phyloP scores from a whole-genome alignment of 805 yeast species.

The Saccharomycopsis amapae region DNA sequence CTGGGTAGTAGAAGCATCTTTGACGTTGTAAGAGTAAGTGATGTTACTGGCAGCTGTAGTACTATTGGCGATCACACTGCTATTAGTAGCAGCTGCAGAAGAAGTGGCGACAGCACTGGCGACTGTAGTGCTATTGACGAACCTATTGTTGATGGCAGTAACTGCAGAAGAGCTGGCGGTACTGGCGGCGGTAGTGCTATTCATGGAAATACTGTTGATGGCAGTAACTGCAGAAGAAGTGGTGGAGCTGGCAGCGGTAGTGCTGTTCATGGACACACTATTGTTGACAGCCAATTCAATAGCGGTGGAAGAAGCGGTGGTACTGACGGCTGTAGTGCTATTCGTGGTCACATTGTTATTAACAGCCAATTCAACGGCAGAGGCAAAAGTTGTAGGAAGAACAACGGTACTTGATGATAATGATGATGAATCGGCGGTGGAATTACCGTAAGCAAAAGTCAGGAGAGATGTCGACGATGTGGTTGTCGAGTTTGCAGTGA shows the following conservation, averaged over 20 bases:
- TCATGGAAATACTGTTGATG: background rate
- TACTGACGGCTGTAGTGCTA: background rate
- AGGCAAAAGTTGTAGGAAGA: constrained; percentile 4
- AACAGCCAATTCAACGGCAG: background rate
- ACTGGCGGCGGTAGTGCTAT: background rate
- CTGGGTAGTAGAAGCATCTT: background rate
- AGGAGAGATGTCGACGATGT: no score
- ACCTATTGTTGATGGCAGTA: background rate
- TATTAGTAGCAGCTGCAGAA: constrained; percentile 2
- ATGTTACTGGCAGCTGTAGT: constrained; percentile 1
- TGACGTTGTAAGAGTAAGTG: no score
- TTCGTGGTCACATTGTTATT: background rate
- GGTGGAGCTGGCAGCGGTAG: background rate
- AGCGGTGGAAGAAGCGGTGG: constrained; percentile 2
- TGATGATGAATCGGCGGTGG: background rate
- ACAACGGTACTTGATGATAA: background rate
- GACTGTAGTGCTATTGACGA: background rate
- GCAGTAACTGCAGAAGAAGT: background rate
- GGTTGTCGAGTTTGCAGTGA: no score
- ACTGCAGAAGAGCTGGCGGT: constrained; percentile 1
- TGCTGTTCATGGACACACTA: background rate
- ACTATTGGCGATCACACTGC: background rate
- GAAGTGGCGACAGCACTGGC: background rate
- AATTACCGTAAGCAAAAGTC: no score
- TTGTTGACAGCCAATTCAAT: background rate